Evolutionary conservation across 148 eudicot genomes (phyloP), one percentile per base, ranked within the genome.

Genomic region (Spergularia bocconei): DNA sequence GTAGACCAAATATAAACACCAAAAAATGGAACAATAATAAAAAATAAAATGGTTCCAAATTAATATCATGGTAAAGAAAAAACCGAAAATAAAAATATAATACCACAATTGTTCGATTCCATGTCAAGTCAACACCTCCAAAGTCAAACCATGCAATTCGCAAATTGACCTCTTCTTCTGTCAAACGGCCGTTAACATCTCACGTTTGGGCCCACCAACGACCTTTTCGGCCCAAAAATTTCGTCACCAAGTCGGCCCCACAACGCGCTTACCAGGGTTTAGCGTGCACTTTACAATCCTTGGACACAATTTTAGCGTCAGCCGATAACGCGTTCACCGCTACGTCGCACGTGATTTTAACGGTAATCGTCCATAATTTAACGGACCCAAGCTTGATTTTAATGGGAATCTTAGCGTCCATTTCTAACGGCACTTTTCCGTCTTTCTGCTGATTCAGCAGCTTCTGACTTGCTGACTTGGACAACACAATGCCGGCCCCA

Each of bases 341-440:
- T 50, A 93, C 77, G 21, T 83, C 86, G 57, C 97, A 93, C 48
- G 80, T 76, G 0, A 88, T 87, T 77, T 86, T 90, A 63, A 88
- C 86, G 59, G 82, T 85, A 17, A 89, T 70, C 39, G 79, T 80
- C 98, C 97, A 89, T 36, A 92, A 85, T 81, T 82, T 93, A 11
- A 89, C 71, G 70, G 84, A 66, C 10, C 98, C 96, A 6, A 93
- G 20, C 79, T 89, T 82, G 7, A 93, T 64, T 79, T 84, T 91
- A 16, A 93, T 83, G 19, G 97, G 98, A 16, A 86, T 79, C 63
- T 77, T 81, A 58, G 82, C 73, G 21, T 78, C 77, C 70, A 93
- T 61, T 65, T 44, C 74, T 8, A 93, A 79, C 72, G 92, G 93
- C 50, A 93, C 88, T 17, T 74, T 70, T 38, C 78, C 76, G 0